Evolutionary conservation across 176 grass and related monocot species (phyloP).

Genomic region (Carex myosuroides): DNA sequence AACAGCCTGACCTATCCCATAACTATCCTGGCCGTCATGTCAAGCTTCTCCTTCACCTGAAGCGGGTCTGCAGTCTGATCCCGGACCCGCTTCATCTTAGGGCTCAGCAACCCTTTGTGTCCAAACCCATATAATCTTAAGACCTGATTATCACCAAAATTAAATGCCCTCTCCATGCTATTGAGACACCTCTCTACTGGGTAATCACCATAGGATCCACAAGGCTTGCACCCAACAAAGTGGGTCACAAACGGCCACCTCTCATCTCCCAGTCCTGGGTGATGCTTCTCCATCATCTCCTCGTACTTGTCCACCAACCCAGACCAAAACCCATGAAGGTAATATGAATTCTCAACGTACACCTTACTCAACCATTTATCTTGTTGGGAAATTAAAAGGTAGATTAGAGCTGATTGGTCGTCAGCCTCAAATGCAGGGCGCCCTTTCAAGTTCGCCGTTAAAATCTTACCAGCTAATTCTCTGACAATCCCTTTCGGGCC

Average conservation of each 20-base stretch:
- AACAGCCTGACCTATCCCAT: conserved; percentile 10
- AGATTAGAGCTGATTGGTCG: conserved; percentile 73
- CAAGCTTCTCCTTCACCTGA: conserved; percentile 31
- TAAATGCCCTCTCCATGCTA: conserved; percentile 68
- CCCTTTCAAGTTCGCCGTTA: conserved; percentile 37
- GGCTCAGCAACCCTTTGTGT: conserved; percentile 28
- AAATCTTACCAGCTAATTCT: conserved; percentile 37
- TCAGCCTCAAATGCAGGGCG: conserved; percentile 64
- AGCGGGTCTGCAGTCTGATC: conserved; percentile 27
- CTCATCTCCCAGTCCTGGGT: conserved; percentile 66
- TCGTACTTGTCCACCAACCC: conserved; percentile 50
- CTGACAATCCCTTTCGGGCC: conserved; percentile 40
- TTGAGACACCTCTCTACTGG: conserved; percentile 35
- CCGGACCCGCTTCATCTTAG: conserved; percentile 23
- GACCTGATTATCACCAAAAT: conserved; percentile 79
- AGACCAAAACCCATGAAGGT: conserved; percentile 55
- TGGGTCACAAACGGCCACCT: conserved; percentile 76
- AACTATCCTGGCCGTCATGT: conserved; percentile 20
- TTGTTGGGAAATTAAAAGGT: conserved; percentile 51
- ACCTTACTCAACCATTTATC: conserved; percentile 53
- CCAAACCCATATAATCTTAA: conserved; percentile 46
- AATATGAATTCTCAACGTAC: conserved; percentile 63
- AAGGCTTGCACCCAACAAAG: conserved; percentile 55
- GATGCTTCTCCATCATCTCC: conserved; percentile 48
- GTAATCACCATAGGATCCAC: conserved; percentile 35